Evolutionary conservation across 208 protist genomes (phyloP).

Genomic region (Endotrypanum monterogeii): DNA sequence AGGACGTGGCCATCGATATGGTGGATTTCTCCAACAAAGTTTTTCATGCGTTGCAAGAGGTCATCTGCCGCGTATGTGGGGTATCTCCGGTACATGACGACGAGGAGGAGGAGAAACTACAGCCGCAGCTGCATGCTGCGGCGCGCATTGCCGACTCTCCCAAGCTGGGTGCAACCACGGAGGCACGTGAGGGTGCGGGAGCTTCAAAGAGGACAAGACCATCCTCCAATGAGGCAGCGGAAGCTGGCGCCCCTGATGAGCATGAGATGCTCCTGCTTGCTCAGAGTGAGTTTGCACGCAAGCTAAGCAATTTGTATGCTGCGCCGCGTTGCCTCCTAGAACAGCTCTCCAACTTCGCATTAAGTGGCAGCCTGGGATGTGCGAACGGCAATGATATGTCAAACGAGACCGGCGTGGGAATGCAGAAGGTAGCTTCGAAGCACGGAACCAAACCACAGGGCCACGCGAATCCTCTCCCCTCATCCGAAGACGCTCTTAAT

Average conservation of each 20-base stretch:
- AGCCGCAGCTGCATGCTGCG: conserved; percentile 8
- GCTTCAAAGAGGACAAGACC: neutral
- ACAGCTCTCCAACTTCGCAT: conserved; percentile 56
- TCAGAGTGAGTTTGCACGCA: conserved; percentile 36
- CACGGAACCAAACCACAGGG: neutral
- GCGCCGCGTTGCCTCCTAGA: conserved; percentile 58
- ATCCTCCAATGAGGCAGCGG: neutral
- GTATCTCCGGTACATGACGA: conserved; percentile 5
- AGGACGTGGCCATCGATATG: conserved; percentile 70
- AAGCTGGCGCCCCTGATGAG: conserved; percentile 2
- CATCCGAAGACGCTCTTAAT: neutral
- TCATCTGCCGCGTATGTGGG: conserved; percentile 47
- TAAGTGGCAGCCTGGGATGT: conserved; percentile 17
- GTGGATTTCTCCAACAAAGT: conserved; percentile 69
- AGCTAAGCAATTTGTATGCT: conserved; percentile 63
- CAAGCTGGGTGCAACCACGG: neutral
- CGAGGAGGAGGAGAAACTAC: neutral
- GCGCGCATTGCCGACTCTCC: neutral
- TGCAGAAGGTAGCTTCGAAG: neutral
- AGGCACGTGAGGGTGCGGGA: neutral
- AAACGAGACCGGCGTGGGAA: neutral
- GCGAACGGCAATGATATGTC: neutral
- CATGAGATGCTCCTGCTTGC: conserved; percentile 19
- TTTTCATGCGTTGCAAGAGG: conserved; percentile 46
- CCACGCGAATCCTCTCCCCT: neutral